Conservation (phyloP, 176 grass and related monocot species). For the Paspalum notatum region DNA sequence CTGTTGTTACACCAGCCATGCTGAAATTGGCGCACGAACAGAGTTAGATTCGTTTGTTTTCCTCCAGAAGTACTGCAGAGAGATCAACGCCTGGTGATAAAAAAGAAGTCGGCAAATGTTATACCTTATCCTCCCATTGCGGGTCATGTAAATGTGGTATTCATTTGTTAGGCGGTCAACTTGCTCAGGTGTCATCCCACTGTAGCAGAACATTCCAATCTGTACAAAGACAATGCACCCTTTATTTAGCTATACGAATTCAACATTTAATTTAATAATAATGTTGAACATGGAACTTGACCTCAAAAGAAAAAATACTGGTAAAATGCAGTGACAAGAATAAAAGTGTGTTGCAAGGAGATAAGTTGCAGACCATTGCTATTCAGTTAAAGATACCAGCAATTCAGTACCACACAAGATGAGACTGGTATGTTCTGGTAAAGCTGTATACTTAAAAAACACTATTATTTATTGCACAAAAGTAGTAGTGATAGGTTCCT, state of each 20-base stretch:
- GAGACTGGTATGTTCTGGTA: slow-evolving; percentile 21
- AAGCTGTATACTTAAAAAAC: not conserved
- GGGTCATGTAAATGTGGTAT: slow-evolving; percentile 96
- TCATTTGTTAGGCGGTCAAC: slow-evolving; percentile 85
- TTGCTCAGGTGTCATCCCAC: slow-evolving; percentile 94
- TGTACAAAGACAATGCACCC: slow-evolving; percentile 22
- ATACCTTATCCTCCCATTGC: slow-evolving; percentile 96
- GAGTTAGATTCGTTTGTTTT: not conserved
- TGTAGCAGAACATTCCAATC: slow-evolving; percentile 99
- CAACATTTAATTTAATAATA: slow-evolving; percentile 6
- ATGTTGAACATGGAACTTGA: not conserved
- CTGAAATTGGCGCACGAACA: slow-evolving; percentile 45
- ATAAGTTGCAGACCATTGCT: slow-evolving; percentile 10
- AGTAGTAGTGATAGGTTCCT: not conserved
- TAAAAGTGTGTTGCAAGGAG: not conserved
- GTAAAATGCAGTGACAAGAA: not conserved
- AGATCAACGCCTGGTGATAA: not conserved
- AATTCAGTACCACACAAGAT: slow-evolving; percentile 11
- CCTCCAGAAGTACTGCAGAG: not conserved
- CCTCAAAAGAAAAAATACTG: not conserved
- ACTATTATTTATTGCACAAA: not conserved
- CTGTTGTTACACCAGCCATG: slow-evolving; percentile 88
- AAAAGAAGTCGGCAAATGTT: not conserved
- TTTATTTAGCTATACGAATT: slow-evolving; percentile 20
- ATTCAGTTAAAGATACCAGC: not conserved